phyloP scores from a whole-genome alignment of 73 alveolate species.

The Paramecium sonneborni region DNA sequence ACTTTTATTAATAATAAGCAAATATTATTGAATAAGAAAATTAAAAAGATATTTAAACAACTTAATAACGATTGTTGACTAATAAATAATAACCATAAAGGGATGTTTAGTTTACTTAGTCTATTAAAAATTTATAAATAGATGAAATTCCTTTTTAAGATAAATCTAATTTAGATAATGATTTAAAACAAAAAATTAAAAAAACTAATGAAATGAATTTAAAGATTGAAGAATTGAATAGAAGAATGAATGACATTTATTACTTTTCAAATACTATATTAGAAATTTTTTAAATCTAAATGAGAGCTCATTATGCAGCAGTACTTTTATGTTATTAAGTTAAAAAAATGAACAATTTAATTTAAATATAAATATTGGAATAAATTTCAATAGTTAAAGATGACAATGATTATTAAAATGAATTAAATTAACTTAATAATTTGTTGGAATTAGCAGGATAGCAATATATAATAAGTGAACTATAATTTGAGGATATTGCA shows the following conservation, averaged over 20 bases:
- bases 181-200: too few relatives aligned
- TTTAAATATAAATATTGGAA: neutral
- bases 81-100: neutral
- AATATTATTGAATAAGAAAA: neutral
- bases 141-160: neutral
- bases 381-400: neutral
- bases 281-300: neutral
- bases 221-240: neutral
- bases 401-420: neutral
- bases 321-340: neutral
- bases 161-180: too few relatives aligned
- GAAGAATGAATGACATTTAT: neutral
- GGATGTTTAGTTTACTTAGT: too few relatives aligned
- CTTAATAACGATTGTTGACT: neutral
- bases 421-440: neutral
- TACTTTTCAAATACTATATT: neutral
- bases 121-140: neutral
- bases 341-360: neutral
- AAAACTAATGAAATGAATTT: neutral
- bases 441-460: neutral
- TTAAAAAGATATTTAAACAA: neutral
- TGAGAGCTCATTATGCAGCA: neutral
- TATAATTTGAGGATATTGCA: neutral
- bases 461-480: neutral
- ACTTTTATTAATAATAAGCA: neutral